Base-by-base conservation (phyloP, 352 stramenopile genomes). In the Phytophthora nicotianae region DNA sequence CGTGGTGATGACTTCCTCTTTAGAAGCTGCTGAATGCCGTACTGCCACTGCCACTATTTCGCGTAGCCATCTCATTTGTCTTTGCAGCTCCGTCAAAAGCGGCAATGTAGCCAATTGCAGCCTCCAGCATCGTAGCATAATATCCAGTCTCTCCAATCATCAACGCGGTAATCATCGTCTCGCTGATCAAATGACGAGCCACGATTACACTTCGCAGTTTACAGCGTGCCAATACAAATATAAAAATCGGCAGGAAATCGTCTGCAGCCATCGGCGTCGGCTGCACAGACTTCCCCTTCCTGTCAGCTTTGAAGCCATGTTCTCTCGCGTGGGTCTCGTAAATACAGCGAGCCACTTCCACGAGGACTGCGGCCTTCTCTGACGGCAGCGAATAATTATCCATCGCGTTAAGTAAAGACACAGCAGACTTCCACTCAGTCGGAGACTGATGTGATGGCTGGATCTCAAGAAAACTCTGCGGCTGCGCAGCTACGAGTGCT, bases 241-340 rank as follows among this genome's bases (percentile, higher is more conserved):
- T 93, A 53, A 92, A 90, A 55, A 93, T 93, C 10, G 84, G 84
- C 11, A 93, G 59, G 48, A 91, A 93, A 41, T 93, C 84, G 37
- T 91, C 84, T 0, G 84, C 84, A 9, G 84, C 73, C 75, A 93
- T 88, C 2, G 42, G 43, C 24, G 68, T 62, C n/a, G 49, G 47
- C 33, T 56, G 4, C 2, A 23, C 10, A 9, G 40, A 33, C 11
- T 45, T 47, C 6, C 45, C 37, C 0, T 14, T 20, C 0, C 45
- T 35, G 21, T 54, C 24, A 20, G 11, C 55, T 8, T 74, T 33
- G 5, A 43, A 47, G 11, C 50, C 50, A 38, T 90, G 81, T 49
- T 92, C 83, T 11, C 55, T 48, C 7, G 62, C 65, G 33, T 89
- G 77, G 0, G 82, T 88, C 26, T 87, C 75, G 51, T 90, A 92